Conservation (phyloP, 768 basidiomycete genomes). For the Phlegmacium glaucopus region DNA sequence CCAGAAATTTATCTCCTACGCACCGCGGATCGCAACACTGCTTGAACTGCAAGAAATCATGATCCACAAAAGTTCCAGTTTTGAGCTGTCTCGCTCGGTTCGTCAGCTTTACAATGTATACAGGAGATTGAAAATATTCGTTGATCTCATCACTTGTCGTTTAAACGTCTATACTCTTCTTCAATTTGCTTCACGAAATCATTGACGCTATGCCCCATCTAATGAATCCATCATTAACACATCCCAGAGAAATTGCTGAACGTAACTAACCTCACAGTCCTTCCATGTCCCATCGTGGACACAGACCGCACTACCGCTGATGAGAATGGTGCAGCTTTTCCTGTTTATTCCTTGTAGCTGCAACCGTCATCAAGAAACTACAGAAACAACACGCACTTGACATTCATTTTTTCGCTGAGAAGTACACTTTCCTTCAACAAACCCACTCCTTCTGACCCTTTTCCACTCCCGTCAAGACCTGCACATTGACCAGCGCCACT, state of each 20-base stretch:
- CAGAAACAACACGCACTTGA: slow-evolving; percentile 43
- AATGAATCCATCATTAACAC: slow-evolving; percentile 10
- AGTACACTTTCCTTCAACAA: slow-evolving; percentile 61
- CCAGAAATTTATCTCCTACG: not conserved
- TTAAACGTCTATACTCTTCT: slow-evolving; percentile 65
- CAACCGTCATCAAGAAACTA: too few species aligned
- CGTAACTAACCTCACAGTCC: slow-evolving; percentile 61
- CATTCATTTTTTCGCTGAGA: slow-evolving; percentile 39
- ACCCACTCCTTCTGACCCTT: slow-evolving; percentile 57
- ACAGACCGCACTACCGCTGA: slow-evolving; percentile 66
- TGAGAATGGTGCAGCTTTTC: slow-evolving; percentile 86
- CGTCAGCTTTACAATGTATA: too few species aligned
- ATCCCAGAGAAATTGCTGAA: not conserved
- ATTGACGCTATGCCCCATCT: slow-evolving; percentile 70
- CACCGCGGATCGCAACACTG: too few species aligned
- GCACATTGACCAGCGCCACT: slow-evolving; percentile 56
- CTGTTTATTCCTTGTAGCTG: slow-evolving; percentile 26
- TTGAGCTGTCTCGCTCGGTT: too few species aligned
- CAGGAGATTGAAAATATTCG: too few species aligned
- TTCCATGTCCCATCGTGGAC: slow-evolving; percentile 79
- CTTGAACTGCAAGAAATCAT: too few species aligned
- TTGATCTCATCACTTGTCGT: slow-evolving; percentile 24
- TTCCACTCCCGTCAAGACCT: slow-evolving; percentile 61
- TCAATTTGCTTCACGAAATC: slow-evolving; percentile 83
- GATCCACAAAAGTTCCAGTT: too few species aligned